Evolutionary conservation across 2,329 filamentous ascomycete species (phyloP).

Genomic region (Mollisiaceae sp.): DNA sequence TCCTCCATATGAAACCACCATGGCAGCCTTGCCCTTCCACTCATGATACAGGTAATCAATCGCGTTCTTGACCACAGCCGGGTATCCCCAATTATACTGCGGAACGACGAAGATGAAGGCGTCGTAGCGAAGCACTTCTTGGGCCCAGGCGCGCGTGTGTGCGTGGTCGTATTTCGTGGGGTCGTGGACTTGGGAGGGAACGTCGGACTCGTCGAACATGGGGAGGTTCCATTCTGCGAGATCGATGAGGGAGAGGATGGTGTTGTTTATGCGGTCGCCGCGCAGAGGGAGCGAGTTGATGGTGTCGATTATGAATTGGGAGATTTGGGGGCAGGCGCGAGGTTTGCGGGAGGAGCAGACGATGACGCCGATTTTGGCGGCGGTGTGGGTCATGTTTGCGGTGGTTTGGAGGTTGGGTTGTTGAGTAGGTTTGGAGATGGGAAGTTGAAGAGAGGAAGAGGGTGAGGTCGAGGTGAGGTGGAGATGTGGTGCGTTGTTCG

Average conservation of each 20-base stretch:
- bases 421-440: not conserved
- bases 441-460: not conserved
- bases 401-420: too few species aligned
- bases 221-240: conserved; percentile 50
- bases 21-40: conserved; percentile 51
- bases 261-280: conserved; percentile 13
- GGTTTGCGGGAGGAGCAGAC: conserved; percentile 45
- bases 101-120: conserved; percentile 50
- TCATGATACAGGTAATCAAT: conserved; percentile 54
- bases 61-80: conserved; percentile 52
- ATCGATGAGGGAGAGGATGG: conserved; percentile 44
- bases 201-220: conserved; percentile 47
- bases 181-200: conserved; percentile 42
- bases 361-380: conserved; percentile 42
- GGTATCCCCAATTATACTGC: conserved; percentile 53
- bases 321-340: conserved; percentile 45
- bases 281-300: conserved; percentile 29
- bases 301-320: conserved; percentile 41
- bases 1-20: conserved; percentile 53
- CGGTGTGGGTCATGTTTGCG: not conserved
- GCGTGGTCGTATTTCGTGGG: conserved; percentile 43
- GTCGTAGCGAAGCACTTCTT: conserved; percentile 42
- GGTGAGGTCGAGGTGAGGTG: not conserved
- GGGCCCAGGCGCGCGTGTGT: conserved; percentile 47
- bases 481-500: not conserved